phyloP scores from a whole-genome alignment of 73 alveolate species.

The Symbiodinium pilosum region DNA sequence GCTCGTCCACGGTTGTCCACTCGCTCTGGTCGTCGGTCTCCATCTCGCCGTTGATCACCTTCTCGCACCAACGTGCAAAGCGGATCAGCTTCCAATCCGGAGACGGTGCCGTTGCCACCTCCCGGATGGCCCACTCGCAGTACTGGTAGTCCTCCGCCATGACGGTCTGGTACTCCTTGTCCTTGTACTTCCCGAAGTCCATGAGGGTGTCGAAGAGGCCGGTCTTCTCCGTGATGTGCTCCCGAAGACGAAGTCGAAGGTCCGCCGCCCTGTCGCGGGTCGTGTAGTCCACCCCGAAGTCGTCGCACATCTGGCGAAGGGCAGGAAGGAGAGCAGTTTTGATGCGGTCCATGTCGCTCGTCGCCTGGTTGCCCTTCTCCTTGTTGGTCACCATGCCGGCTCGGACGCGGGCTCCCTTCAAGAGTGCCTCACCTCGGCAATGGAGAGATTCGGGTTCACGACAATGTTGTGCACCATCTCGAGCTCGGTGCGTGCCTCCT shows the following conservation, averaged over 20 bases:
- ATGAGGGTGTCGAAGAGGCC: neutral
- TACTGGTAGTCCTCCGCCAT: neutral
- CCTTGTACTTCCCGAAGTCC: conserved; percentile 16
- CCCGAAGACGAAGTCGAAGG: too few relatives aligned
- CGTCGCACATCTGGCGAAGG: too few relatives aligned
- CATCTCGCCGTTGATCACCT: neutral
- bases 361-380: too few relatives aligned
- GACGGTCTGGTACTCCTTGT: neutral
- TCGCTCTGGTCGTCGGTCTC: neutral
- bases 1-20: neutral
- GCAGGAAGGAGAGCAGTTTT: too few relatives aligned
- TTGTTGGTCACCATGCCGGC: too few relatives aligned
- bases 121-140: conserved; percentile 18
- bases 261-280: too few relatives aligned
- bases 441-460: neutral
- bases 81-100: conserved; percentile 27
- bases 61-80: neutral
- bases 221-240: too few relatives aligned
- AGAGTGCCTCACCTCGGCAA: too few relatives aligned
- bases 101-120: neutral
- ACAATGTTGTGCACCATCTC: neutral
- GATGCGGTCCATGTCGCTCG: too few relatives aligned
- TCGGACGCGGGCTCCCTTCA: too few relatives aligned
- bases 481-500: neutral
- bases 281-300: too few relatives aligned